These are phyloP conservation scores for Sporothrix sp. DNA, from an alignment of 2,329 filamentous ascomycete genomes.

Conservation along the genomic window DNA sequence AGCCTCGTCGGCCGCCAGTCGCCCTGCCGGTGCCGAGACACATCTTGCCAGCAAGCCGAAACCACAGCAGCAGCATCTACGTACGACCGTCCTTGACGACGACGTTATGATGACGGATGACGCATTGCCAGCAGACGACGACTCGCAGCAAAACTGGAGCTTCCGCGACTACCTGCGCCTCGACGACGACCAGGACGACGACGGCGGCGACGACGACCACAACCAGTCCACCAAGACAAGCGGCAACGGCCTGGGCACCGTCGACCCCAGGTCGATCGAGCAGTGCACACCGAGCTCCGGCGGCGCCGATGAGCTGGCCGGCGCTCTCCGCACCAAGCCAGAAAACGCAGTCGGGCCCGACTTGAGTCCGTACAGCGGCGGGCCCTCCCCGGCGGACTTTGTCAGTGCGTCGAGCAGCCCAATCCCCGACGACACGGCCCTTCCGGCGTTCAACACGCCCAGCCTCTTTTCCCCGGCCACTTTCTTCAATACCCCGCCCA, in stretches of 20 bases:
- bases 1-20: background rate
- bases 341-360: background rate
- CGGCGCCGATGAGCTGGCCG: constrained; percentile 5
- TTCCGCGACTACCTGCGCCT: constrained; percentile 29
- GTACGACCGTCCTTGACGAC: constrained; percentile 12
- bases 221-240: constrained; percentile 1
- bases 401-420: constrained; percentile 50
- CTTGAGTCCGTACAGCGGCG: constrained; percentile 15
- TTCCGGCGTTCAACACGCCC: constrained; percentile 4
- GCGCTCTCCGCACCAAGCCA: background rate
- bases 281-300: constrained; percentile 10
- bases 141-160: constrained; percentile 32
- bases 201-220: constrained; percentile 18
- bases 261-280: constrained; percentile 27
- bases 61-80: background rate
- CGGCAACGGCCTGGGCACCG: constrained; percentile 21
- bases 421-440: constrained; percentile 23
- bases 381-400: constrained; percentile 33
- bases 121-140: constrained; percentile 20
- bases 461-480: constrained; percentile 17
- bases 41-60: background rate
- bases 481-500: background rate
- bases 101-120: constrained; percentile 36
- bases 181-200: constrained; percentile 31
- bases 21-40: background rate